These are phyloP conservation scores for Erigeron philadelphicus DNA, from an alignment of 140 eudicot species.

Conservation along the genomic window DNA sequence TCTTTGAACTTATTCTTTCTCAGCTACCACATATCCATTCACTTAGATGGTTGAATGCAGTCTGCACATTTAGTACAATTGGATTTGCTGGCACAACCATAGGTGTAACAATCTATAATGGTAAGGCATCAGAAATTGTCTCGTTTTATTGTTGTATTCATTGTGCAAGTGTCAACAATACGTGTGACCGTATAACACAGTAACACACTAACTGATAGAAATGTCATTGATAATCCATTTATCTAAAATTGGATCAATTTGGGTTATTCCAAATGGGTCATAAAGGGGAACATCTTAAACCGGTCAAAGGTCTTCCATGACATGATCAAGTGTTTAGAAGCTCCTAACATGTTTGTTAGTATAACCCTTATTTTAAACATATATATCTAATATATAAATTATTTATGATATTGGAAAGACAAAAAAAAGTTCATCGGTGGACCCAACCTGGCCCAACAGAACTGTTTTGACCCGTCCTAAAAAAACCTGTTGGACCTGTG, in stretches of 20 bases:
- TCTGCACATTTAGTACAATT: conserved; percentile 45
- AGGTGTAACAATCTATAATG: conserved; percentile 48
- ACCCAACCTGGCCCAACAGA: background rate
- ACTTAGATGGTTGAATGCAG: conserved; percentile 47
- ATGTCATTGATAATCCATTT: background rate
- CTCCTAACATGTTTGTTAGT: too few relatives aligned
- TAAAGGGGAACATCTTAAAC: too few relatives aligned
- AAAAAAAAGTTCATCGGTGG: background rate
- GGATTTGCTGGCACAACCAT: conserved; percentile 50
- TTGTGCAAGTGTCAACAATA: background rate
- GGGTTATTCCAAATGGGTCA: background rate
- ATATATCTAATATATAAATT: background rate
- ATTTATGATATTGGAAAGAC: background rate
- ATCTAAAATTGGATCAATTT: background rate
- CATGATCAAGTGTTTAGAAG: too few relatives aligned
- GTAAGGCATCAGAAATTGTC: conserved; percentile 17
- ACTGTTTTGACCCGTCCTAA: background rate
- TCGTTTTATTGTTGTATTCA: background rate
- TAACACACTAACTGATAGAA: background rate
- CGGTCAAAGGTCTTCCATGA: too few relatives aligned
- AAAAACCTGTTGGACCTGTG: too few relatives aligned
- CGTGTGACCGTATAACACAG: background rate
- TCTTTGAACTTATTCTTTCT: conserved; percentile 47
- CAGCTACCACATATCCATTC: conserved; percentile 57
- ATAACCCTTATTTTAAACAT: too few relatives aligned